phyloP scores from a whole-genome alignment of 2,329 filamentous ascomycete genomes.

The Rugonectria rugulosa region DNA sequence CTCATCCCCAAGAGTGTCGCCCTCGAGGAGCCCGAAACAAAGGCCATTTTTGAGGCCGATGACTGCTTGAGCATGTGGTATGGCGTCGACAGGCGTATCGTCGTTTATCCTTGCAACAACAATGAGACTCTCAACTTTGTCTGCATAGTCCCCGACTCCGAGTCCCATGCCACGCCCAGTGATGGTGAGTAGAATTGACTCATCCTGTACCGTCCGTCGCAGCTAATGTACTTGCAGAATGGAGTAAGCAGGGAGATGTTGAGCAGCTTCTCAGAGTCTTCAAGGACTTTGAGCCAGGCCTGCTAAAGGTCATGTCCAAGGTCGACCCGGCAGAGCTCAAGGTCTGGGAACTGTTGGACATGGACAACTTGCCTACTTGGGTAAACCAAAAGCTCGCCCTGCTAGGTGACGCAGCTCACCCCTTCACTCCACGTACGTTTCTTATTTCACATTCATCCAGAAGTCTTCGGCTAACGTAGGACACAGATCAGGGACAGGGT shows the following conservation, averaged over 20 bases:
- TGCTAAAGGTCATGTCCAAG: slow-evolving; percentile 52
- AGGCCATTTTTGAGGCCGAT: slow-evolving; percentile 19
- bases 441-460: no score
- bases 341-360: slow-evolving; percentile 68
- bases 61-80: slow-evolving; percentile 47
- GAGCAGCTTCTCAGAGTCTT: slow-evolving; percentile 49
- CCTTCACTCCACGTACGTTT: slow-evolving; percentile 61
- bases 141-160: slow-evolving; percentile 55
- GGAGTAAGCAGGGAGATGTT: slow-evolving; percentile 47
- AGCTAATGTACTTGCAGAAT: slow-evolving; percentile 1
- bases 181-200: slow-evolving; percentile 3
- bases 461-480: neutral
- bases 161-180: slow-evolving; percentile 19
- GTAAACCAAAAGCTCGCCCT: slow-evolving; percentile 62
- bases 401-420: slow-evolving; percentile 73
- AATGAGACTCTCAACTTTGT: slow-evolving; percentile 58
- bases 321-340: slow-evolving; percentile 56
- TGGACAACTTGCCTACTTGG: slow-evolving; percentile 65
- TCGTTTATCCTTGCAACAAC: slow-evolving; percentile 56
- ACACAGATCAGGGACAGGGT: slow-evolving; percentile 34
- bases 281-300: slow-evolving; percentile 50
- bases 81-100: slow-evolving; percentile 50
- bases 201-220: no score
- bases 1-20: slow-evolving; percentile 52
- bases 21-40: slow-evolving; percentile 36